These are phyloP conservation scores for Colletotrichum sp. DNA, from an alignment of 2,329 filamentous ascomycete genomes.

Conservation along the genomic window DNA sequence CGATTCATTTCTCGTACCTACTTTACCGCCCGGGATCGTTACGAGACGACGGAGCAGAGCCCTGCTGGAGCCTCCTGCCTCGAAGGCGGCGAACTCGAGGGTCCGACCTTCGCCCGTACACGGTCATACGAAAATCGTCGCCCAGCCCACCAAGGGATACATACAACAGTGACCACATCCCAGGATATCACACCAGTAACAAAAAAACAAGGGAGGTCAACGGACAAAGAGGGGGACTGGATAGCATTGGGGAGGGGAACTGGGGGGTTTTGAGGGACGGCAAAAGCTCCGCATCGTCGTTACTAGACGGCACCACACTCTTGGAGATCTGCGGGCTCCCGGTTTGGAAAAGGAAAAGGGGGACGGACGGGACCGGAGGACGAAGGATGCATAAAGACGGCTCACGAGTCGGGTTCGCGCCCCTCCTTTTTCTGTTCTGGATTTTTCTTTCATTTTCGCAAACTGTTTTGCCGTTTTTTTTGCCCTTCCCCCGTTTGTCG, in stretches of 20 bases:
- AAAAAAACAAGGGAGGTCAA: not conserved
- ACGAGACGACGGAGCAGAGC: not conserved
- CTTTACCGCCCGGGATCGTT: not conserved
- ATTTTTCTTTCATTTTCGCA: not conserved
- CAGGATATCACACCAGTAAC: no score
- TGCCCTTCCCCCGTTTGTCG: not conserved
- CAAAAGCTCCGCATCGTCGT: constrained; percentile 6
- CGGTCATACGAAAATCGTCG: not conserved
- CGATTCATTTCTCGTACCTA: constrained; percentile 16
- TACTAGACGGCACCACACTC: constrained; percentile 10
- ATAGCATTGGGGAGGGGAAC: not conserved
- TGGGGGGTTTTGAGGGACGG: not conserved
- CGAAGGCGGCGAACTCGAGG: not conserved
- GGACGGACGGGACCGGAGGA: not conserved
- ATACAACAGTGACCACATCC: not conserved
- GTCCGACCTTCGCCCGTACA: not conserved
- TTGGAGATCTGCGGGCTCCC: not conserved
- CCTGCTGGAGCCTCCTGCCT: not conserved
- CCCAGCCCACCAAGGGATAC: not conserved
- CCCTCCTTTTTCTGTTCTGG: not conserved
- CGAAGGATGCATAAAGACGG: not conserved
- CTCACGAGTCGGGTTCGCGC: constrained; percentile 2
- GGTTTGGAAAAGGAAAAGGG: not conserved
- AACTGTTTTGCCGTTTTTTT: not conserved
- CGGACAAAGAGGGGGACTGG: not conserved